Percentiles rank a stretch among this genome's conserved stretches.
Conservation (phyloP, 345 rosid species). For the Bruguiera parviflora region DNA sequence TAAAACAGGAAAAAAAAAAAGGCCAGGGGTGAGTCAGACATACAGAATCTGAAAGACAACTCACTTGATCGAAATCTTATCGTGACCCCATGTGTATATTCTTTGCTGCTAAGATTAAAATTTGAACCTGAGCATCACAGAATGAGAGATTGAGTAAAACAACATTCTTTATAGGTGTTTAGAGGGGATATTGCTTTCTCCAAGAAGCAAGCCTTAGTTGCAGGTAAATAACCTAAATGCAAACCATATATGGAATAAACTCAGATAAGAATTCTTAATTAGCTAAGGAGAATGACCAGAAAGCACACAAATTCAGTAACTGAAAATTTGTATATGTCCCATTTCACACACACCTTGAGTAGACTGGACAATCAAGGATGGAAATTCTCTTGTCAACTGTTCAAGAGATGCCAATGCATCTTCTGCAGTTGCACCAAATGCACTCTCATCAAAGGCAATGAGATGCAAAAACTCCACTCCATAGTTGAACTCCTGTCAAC, state of each 20-base stretch:
- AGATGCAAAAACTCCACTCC: constrained; percentile 81
- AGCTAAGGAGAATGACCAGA: constrained; percentile 7
- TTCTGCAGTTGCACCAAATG: constrained; percentile 43
- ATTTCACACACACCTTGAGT: constrained; percentile 55
- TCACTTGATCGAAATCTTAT: constrained; percentile 71
- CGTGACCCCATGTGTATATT: constrained; percentile 64
- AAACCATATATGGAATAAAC: background rate
- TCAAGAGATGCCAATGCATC: constrained; percentile 64
- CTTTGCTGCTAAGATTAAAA: constrained; percentile 53
- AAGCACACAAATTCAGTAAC: constrained; percentile 6
- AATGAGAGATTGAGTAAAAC: background rate
- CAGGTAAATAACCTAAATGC: background rate
- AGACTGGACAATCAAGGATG: constrained; percentile 68
- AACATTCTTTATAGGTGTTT: background rate
- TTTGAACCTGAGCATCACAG: constrained; percentile 56
- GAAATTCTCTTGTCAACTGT: constrained; percentile 43
- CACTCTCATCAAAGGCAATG: constrained; percentile 49
- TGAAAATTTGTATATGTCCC: background rate
- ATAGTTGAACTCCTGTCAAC: constrained; percentile 69
- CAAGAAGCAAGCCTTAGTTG: background rate
- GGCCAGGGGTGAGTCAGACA: background rate
- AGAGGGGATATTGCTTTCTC: background rate
- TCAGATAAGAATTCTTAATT: background rate
- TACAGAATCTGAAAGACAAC: constrained; percentile 15
- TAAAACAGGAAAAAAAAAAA: constrained; percentile 6